Evolutionary conservation across 768 basidiomycete genomes (phyloP), one percentile per base, ranked within the genome.

Genomic region (Asterophora parasitica): DNA sequence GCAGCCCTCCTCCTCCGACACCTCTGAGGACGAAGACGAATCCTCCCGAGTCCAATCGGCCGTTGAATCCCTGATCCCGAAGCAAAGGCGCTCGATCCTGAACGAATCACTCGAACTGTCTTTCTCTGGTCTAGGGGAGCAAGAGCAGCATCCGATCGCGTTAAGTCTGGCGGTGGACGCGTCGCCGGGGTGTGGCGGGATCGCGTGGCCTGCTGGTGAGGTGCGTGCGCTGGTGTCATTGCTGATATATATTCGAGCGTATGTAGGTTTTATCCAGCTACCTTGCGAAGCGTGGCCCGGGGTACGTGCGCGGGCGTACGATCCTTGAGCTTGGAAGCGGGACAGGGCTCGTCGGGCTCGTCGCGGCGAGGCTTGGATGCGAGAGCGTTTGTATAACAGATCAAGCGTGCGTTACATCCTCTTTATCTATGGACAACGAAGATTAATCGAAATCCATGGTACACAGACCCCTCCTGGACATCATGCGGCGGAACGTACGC

Each of bases 121-220:
- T 19, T 75, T 75, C 50, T 54, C 55, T 19, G 46, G 39, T 31
- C 40, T 12, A 23, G 23, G 6, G 3, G 23, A 23, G 23, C 23
- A 23, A 3, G 23, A 58, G 11, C 55, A 63, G 26, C 50, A 53
- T 16, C 61, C 65, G 17, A 54, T 85, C 48, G 50, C 61, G 3
- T 69, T 83, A 47, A 65, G 65, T 35, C 75, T 94, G 32, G 68
- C 72, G 16, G 77, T 93, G 3, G 90, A 94, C 62, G 82, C 91
- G 7, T 73, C 82, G 35, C 88, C 89, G 13, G 93, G 93, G 1
- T 96, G 93, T 62, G 93, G 93, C 11, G 93, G 93, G 4, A 78
- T 93, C 32, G 83, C 88, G 2, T 95, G 93, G 93, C 90, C 90
- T 4, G 89, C 92, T 7, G 93, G 92, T 55, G 81, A 91, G 78